Evolutionary conservation across 2,329 filamentous ascomycete genomes (phyloP).

Genomic region (Rugonectria rugulosa): DNA sequence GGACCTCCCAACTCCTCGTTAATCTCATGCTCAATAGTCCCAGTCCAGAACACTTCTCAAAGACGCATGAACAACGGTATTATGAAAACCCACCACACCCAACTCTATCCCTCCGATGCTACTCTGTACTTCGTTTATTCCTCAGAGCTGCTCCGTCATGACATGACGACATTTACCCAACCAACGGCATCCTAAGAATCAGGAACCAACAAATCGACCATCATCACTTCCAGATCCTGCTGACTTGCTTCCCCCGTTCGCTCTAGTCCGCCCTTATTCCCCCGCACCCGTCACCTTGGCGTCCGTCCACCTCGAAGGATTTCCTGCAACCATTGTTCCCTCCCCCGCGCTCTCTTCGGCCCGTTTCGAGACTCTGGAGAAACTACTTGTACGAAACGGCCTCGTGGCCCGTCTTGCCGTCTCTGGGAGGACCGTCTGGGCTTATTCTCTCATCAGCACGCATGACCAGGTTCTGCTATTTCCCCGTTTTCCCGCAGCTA

Average conservation of each 20-base stretch:
- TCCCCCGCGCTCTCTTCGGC: conserved; percentile 34
- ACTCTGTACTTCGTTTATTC: background rate
- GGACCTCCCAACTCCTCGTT: background rate
- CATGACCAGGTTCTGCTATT: conserved; percentile 22
- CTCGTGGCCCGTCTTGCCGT: conserved; percentile 6
- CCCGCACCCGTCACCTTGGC: conserved; percentile 19
- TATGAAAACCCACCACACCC: background rate
- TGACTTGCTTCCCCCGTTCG: conserved; percentile 11
- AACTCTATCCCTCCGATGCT: conserved; percentile 5
- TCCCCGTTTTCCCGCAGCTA: conserved; percentile 5
- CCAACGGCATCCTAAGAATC: too few relatives aligned
- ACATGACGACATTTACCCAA: conserved; percentile 7
- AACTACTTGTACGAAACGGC: conserved; percentile 6
- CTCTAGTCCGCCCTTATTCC: conserved; percentile 4
- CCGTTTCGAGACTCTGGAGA: conserved; percentile 26
- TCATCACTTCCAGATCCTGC: conserved; percentile 8
- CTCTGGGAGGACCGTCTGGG: background rate
- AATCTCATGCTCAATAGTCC: too few relatives aligned
- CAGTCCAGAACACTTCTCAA: background rate
- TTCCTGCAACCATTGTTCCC: conserved; percentile 13
- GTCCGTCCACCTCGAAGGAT: conserved; percentile 7
- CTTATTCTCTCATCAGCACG: background rate
- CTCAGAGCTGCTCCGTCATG: background rate
- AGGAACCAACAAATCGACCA: too few relatives aligned
- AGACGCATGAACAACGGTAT: too few relatives aligned